A percentile compares a stretch with the other conserved stretches of the same genome.
phyloP scores from a whole-genome alignment of 495 filamentous ascomycete species.

The Penicillium pancosmium region DNA sequence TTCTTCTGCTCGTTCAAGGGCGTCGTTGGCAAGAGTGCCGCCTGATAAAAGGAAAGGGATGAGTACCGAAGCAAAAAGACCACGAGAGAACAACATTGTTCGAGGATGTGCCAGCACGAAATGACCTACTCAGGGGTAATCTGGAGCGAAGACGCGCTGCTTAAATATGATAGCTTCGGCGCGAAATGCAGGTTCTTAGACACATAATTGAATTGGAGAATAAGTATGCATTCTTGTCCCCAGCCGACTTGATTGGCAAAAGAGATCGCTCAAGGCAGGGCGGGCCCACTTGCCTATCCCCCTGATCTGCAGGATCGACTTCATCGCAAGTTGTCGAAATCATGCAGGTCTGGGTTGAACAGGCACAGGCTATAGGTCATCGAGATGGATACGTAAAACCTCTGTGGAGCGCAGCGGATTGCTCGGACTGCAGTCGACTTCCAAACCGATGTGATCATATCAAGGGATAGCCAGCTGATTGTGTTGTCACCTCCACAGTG shows the following conservation, averaged over 20 bases:
- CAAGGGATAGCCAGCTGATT: slow-evolving; percentile 21
- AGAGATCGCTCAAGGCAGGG: slow-evolving; percentile 2
- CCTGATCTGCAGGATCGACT: slow-evolving; percentile 30
- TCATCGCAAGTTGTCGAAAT: slow-evolving; percentile 2
- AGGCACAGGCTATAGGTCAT: neutral
- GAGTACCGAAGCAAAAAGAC: slow-evolving; percentile 15
- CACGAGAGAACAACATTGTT: slow-evolving; percentile 18
- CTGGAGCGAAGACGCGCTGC: neutral
- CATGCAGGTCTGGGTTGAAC: neutral
- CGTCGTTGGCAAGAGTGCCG: slow-evolving; percentile 20
- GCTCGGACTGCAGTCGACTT: slow-evolving; percentile 19
- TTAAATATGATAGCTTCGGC: slow-evolving; percentile 22
- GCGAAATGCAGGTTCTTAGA: slow-evolving; percentile 8
- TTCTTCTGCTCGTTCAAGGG: slow-evolving; percentile 41
- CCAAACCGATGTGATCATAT: slow-evolving; percentile 13
- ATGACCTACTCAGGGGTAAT: neutral
- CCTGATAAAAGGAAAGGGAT: slow-evolving; percentile 11
- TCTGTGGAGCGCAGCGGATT: slow-evolving; percentile 1
- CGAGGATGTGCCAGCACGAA: slow-evolving; percentile 1
- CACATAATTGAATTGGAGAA: slow-evolving; percentile 18
- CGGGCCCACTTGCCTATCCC: slow-evolving; percentile 19
- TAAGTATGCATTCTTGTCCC: slow-evolving; percentile 21
- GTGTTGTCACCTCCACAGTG: slow-evolving; percentile 1
- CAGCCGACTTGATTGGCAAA: slow-evolving; percentile 23
- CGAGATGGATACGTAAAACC: neutral